Base-by-base conservation (phyloP, 75 land plant species). In the Gnetum montanum region DNA sequence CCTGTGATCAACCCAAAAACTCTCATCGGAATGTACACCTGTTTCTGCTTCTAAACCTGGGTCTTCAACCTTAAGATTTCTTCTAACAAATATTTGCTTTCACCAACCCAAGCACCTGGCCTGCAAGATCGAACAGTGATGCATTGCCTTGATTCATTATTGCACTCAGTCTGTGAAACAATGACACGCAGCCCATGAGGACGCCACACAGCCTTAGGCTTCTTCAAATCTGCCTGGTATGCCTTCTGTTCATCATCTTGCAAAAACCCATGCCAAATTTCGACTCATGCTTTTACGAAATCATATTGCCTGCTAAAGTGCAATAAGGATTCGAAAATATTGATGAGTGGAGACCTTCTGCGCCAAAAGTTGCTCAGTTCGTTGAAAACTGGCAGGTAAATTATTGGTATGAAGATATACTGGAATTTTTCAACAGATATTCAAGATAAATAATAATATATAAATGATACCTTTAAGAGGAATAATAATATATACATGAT, bases 141-240 rank as follows among this genome's bases (percentile, higher is more conserved):
- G 54, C 96, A 70, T 60, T 89, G 96, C 64, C 87, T 65, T 53
- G 78, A 89, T 75, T 94, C 98, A 51, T 71, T 73, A 75, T 77
- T 85, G 71, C 85, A 94, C 47, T 94, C 98, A 1, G 70, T 60
- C 35, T 72, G 81, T 8, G 76, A 47, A 20, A 90, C 98, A 52
- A 82, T 82, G 12, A 90, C 70, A 11, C 87, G 70, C 26, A 82
- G 73, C 4, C 76, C 78, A 37, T 69, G 66, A 19, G 87, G 82
- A 34, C 59, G 73, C 96, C 98, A 89, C 50, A 70, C 75, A 1
- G 82, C 83, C 59, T n/a, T n/a, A n/a, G n/a, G n/a, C n/a, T 85
- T 77, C 41, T 78, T 86, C 58, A 94, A 60, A 49, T 83, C 84
- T 31, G 37, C 31, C 51, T 77, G 70, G 34, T 55, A 94, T 20